Percentiles rank a stretch among this genome's conserved stretches.
phyloP scores from a whole-genome alignment of 2,329 filamentous ascomycete species.

The Pleochaeta shiraiana region DNA sequence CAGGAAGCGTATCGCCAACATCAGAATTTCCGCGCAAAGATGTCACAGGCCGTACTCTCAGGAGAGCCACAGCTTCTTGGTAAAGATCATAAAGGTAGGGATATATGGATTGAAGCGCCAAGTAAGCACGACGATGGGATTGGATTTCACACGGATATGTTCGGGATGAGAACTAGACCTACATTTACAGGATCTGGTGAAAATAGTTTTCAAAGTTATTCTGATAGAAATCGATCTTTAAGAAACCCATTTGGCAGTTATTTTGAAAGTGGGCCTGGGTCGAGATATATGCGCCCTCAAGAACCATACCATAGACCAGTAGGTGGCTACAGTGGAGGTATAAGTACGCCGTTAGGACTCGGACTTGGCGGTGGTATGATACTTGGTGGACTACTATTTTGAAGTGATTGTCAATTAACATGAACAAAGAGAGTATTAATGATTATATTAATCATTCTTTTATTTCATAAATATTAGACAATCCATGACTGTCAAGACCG shows the following conservation, averaged over 20 bases:
- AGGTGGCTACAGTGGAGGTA: neutral
- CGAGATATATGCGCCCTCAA: neutral
- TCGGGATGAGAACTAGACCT: neutral
- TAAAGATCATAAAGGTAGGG: neutral
- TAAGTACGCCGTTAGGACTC: neutral
- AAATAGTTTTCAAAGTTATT: neutral
- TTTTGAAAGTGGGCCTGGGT: neutral
- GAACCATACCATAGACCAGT: neutral
- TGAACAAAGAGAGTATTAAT: too few relatives aligned
- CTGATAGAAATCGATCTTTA: neutral
- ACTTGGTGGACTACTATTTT: conserved; percentile 1
- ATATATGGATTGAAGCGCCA: neutral
- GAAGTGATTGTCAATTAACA: too few relatives aligned
- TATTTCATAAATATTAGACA: too few relatives aligned
- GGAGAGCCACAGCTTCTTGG: neutral
- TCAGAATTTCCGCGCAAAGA: neutral
- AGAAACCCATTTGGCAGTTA: neutral
- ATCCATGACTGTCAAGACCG: too few relatives aligned
- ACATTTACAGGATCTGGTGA: neutral
- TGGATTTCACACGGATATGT: neutral
- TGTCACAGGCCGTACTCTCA: neutral
- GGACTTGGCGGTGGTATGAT: neutral
- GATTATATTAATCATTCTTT: too few relatives aligned
- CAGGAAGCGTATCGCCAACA: conserved; percentile 25
- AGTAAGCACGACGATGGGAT: neutral